Conservation (phyloP, 1,284 basidiomycete species). For the Veloporphyrellus conicus region DNA sequence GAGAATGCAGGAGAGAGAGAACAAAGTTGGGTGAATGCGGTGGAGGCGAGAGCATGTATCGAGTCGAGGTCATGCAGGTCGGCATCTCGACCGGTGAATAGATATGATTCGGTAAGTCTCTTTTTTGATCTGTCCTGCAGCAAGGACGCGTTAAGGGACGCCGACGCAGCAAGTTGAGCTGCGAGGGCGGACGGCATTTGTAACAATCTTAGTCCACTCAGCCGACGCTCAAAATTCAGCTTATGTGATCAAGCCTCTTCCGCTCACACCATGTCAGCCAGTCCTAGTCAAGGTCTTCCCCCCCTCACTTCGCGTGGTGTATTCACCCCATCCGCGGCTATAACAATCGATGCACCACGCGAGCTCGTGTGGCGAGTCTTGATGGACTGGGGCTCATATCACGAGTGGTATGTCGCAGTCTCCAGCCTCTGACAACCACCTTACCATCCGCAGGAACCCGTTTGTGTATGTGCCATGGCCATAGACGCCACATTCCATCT, state of each 20-base stretch:
- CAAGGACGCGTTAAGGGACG: constrained; percentile 76
- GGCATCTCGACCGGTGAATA: constrained; percentile 82
- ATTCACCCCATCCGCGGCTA: constrained; percentile 25
- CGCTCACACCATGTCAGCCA: constrained; percentile 8
- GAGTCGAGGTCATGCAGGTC: constrained; percentile 83
- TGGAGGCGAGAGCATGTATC: constrained; percentile 77
- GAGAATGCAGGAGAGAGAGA: constrained; percentile 57
- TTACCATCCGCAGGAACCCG: constrained; percentile 52
- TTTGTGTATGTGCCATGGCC: constrained; percentile 48
- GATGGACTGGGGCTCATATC: constrained; percentile 35
- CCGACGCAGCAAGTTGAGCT: constrained; percentile 74
- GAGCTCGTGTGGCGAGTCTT: constrained; percentile 33
- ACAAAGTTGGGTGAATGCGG: constrained; percentile 77
- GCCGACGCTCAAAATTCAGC: constrained; percentile 2
- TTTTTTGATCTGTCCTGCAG: constrained; percentile 64
- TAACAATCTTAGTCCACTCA: no score
- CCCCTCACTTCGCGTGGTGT: constrained; percentile 23
- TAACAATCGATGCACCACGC: constrained; percentile 34
- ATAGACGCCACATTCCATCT: not conserved
- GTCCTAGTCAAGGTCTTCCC: constrained; percentile 18
- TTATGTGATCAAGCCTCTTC: constrained; percentile 9
- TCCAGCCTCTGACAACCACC: not conserved
- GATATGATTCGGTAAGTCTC: constrained; percentile 67
- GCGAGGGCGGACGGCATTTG: constrained; percentile 74
- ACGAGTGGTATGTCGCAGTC: constrained; percentile 27